Evolutionary conservation across 495 filamentous ascomycete genomes (phyloP), one percentile per base, ranked within the genome.

Genomic region (Hypoxylon subgilvum): DNA sequence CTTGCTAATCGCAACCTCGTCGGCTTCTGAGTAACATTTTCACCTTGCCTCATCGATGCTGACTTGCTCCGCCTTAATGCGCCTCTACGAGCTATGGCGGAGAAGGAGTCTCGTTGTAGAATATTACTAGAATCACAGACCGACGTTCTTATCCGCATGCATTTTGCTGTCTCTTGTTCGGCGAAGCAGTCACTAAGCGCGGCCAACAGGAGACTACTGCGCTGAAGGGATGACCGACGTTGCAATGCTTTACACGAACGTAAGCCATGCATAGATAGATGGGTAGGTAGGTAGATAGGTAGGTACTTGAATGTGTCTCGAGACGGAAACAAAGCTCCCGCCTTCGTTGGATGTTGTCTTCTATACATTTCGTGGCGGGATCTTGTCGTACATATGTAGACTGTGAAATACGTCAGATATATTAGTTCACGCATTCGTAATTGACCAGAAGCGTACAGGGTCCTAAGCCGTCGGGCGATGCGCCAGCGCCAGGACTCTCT

Each of bases 191-290:
- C 38, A 10, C 16, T 18, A 19, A 40, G 36, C 39, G 21, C 18
- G 9, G 41, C 31, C n/a, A n/a, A n/a, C 30, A 8, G 34, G 4
- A 49, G 53, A 34, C 40, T 32, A 41, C 47, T 44, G 17, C 55
- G 40, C 59, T 13, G 34, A 17, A 41, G 52, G 51, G 40, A 41
- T 63, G 52, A 23, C 41, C 52, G 47, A 57, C 35, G 58, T 52
- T 60, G 27, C 57, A 48, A 30, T 22, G 50, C 46, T 21, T 46
- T 31, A 55, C 51, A 51, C 34, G 30, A 51, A 41, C 41, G 34
- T 57, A 57, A 34, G 46, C 52, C 52, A 63, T 52, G 52, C 59
- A 47, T 34, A 45, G 4, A 30, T 23, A 22, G 23, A 27, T 28
- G 9, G 6, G 41, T 7, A 28, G n/a, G n/a, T n/a, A n/a, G n/a